These are phyloP conservation scores for Mortierella sp. DNA, from an alignment of 371 early-diverging fungal species.

Conservation along the genomic window DNA sequence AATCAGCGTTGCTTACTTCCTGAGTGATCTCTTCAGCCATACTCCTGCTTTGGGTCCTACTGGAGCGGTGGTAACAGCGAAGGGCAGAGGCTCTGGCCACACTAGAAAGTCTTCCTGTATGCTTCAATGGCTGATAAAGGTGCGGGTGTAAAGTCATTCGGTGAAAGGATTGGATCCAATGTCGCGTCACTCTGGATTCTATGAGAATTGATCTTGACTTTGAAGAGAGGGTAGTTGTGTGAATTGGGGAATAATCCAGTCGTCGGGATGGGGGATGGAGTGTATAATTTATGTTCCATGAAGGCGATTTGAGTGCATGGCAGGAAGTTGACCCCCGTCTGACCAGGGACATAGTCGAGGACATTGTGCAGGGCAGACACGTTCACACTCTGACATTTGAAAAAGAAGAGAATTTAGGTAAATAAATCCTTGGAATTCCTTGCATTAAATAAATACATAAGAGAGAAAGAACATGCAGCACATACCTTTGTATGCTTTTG, in stretches of 20 bases:
- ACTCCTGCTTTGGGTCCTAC: constrained; percentile 8
- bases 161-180: constrained; percentile 51
- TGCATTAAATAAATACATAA: not conserved
- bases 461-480: not conserved
- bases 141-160: constrained; percentile 42
- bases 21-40: not conserved
- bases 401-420: not conserved
- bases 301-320: not conserved
- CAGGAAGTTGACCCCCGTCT: constrained; percentile 28
- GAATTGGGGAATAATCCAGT: not conserved
- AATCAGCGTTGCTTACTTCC: not conserved
- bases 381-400: not conserved
- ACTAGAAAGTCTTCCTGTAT: not conserved
- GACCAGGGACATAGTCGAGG: constrained; percentile 41
- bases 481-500: not conserved
- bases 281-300: constrained; percentile 6
- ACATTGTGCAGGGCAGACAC: constrained; percentile 11
- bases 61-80: constrained; percentile 14
- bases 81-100: not conserved
- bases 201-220: not conserved
- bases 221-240: not conserved
- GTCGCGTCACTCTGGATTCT: constrained; percentile 45
- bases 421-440: not conserved
- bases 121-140: constrained; percentile 7
- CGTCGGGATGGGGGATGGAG: constrained; percentile 5